Evolutionary conservation across 768 basidiomycete genomes (phyloP).

Genomic region (Phaeotremella skinneri): DNA sequence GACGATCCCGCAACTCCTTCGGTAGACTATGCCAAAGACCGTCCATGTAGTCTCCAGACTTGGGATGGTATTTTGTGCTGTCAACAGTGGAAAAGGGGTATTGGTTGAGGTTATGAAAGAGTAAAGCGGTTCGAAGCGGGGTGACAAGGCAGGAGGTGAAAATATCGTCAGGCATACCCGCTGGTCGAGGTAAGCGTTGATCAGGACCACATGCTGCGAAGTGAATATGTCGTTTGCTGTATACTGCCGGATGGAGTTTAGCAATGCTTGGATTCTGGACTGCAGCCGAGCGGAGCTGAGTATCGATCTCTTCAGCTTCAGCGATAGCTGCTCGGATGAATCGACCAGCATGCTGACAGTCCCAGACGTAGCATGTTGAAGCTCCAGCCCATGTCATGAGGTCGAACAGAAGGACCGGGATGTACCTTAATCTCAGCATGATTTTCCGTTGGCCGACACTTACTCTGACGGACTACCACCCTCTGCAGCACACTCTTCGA

Average conservation of each 20-base stretch:
- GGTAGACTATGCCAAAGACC: conserved; percentile 32
- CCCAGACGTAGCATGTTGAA: conserved; percentile 43
- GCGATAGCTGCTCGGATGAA: conserved; percentile 35
- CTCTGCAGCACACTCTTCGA: conserved; percentile 36
- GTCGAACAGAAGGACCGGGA: conserved; percentile 46
- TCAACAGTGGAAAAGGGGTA: conserved; percentile 35
- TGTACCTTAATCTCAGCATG: conserved; percentile 30
- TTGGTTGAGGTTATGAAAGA: conserved; percentile 38
- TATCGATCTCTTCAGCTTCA: conserved; percentile 46
- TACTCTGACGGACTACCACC: conserved; percentile 42
- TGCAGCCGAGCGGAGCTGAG: conserved; percentile 34
- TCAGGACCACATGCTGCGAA: conserved; percentile 42
- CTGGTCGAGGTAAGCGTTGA: conserved; percentile 27
- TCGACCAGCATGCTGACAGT: conserved; percentile 40
- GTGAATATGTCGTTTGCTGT: conserved; percentile 39
- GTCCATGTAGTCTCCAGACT: conserved; percentile 24
- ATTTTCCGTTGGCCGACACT: conserved; percentile 2
- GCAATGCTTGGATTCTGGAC: conserved; percentile 29
- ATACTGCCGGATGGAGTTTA: conserved; percentile 34
- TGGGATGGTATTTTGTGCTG: conserved; percentile 16
- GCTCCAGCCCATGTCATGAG: conserved; percentile 43
- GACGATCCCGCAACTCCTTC: conserved; percentile 21
- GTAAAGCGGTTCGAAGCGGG: conserved; percentile 33
- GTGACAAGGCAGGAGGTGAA: conserved; percentile 41
- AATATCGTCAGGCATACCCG: conserved; percentile 42